Evolutionary conservation across 148 eudicot species (phyloP).

Genomic region (Rhododendron williamsianum): DNA sequence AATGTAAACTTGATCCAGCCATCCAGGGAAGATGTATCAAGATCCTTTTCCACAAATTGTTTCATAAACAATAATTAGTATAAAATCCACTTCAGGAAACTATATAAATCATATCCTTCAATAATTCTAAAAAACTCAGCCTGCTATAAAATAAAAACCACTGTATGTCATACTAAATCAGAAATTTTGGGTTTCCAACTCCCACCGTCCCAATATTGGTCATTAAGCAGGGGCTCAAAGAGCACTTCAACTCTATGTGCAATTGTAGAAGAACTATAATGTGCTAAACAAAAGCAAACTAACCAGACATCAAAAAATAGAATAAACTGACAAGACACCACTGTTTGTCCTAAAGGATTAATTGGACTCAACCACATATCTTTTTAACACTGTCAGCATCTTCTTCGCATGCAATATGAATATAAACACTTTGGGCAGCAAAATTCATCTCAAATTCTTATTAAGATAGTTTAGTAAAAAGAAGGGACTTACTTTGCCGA

Average conservation of each 20-base stretch:
- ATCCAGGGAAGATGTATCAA: too few species aligned
- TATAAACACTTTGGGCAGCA: not conserved
- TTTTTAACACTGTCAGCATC: not conserved
- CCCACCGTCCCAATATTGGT: not conserved
- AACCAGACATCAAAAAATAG: not conserved
- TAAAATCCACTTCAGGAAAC: too few species aligned
- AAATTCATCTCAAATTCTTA: not conserved
- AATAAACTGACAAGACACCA: too few species aligned
- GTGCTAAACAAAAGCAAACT: not conserved
- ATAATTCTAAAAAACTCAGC: not conserved
- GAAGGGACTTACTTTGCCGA: conserved; percentile 34
- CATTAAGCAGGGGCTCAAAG: not conserved
- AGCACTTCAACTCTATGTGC: not conserved
- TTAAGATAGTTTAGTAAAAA: not conserved
- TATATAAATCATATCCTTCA: not conserved
- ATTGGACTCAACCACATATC: not conserved
- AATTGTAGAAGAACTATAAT: not conserved
- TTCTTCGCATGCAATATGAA: not conserved
- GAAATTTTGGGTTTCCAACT: not conserved
- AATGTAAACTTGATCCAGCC: too few species aligned
- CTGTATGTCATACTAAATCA: not conserved
- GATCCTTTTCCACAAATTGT: too few species aligned
- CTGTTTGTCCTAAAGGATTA: not conserved
- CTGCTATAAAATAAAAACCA: not conserved
- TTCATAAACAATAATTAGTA: too few species aligned